These are phyloP conservation scores for Poa pratensis DNA, from an alignment of 176 grass and related monocot species.

Conservation along the genomic window DNA sequence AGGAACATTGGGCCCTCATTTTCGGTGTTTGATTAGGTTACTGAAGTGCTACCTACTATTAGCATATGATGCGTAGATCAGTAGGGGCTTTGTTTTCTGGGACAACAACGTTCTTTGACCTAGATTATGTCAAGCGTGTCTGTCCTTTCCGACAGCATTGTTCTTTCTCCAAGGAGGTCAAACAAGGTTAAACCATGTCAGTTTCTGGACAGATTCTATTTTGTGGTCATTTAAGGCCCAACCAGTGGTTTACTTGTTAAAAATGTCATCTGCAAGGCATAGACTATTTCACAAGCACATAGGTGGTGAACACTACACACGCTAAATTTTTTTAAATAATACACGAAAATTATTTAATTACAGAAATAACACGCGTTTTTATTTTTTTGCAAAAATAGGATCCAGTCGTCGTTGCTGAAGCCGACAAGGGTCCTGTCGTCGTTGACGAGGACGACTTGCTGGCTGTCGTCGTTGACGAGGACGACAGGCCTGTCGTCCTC, in stretches of 20 bases:
- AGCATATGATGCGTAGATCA: constrained; percentile 33
- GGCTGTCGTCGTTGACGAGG: no score
- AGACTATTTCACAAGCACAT: constrained; percentile 3
- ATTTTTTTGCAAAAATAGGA: no score
- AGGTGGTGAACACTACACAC: not conserved
- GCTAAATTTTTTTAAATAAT: no score
- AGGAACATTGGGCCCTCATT: not conserved
- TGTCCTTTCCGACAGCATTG: constrained; percentile 17
- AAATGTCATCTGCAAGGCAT: not conserved
- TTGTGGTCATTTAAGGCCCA: constrained; percentile 45
- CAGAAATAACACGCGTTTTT: no score
- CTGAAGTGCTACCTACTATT: not conserved
- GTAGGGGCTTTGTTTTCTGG: constrained; percentile 47
- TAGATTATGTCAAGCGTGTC: constrained; percentile 33
- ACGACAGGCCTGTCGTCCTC: no score
- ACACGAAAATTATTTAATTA: no score
- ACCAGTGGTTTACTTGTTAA: constrained; percentile 36
- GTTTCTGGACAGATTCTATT: constrained; percentile 38
- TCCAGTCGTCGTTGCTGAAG: no score
- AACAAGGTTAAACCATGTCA: constrained; percentile 52
- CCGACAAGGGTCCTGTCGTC: no score
- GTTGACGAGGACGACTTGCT: no score
- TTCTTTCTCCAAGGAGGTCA: constrained; percentile 55
- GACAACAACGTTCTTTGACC: constrained; percentile 45
- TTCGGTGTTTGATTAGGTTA: not conserved